Evolutionary conservation across 352 stramenopile genomes (phyloP), one percentile per base, ranked within the genome.

Genomic region (Thalassiosira allenii): DNA sequence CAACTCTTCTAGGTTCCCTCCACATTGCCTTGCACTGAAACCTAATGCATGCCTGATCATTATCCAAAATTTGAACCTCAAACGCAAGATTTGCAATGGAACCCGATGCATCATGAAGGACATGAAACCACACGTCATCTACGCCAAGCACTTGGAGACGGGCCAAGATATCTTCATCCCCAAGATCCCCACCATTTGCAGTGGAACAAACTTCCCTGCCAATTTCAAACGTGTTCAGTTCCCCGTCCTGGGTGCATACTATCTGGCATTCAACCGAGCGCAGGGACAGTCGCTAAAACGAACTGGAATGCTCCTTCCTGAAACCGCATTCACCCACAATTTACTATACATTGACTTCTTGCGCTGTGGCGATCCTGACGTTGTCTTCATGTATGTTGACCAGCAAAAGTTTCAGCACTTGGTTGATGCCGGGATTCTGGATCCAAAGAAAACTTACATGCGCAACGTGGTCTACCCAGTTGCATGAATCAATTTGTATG

Each of bases 191-290:
- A 80, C 66, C 33, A n/a, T 32, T 32, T 33, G 52, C 20, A 5
- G 3, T 3, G 20, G 66, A 62, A 61, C 40, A 22, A 27, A 63
- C 43, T 20, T 61, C 57, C 17, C 29, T 30, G 62, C 67, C 32
- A 53, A 49, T 23, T 81, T 81, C 53, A 81, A 75, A 29, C 51
- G 52, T 20, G 1, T 74, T n/a, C 62, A 81, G 54, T 81, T 75
- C 25, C 72, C 61, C 30, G 62, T 81, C 1, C 41, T 74, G 9
- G 1, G 22, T 20, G 72, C 62, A 57, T 75, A 75, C 14, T 81
- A 81, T 65, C 27, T 81, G 20, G 61, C 70, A 32, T 23, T 79
- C 17, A 79, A 73, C 30, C 56, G 70, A 41, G 58, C 70, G 2
- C 72, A 81, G 41, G 72, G 72, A 4, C 72, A 81, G 59, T 61